phyloP scores from a whole-genome alignment of 1,284 basidiomycete genomes.

The Boletus sp. region DNA sequence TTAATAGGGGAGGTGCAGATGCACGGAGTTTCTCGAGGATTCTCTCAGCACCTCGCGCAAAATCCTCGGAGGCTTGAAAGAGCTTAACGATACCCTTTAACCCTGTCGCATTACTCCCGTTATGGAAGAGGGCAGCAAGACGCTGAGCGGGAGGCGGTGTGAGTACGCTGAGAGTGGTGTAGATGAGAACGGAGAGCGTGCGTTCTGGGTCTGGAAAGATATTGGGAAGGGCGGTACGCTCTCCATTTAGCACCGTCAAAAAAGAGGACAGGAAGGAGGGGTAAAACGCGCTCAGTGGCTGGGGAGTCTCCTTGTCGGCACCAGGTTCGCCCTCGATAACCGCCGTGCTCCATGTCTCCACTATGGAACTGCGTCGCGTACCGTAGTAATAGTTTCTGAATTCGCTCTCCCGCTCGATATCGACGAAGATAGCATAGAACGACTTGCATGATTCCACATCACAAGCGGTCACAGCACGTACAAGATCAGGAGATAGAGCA shows the following conservation, averaged over 20 bases:
- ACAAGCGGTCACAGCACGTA: constrained; percentile 74
- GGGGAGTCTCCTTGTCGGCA: constrained; percentile 28
- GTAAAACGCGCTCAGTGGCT: constrained; percentile 64
- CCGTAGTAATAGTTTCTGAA: constrained; percentile 94
- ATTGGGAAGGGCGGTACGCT: constrained; percentile 70
- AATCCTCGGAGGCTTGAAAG: constrained; percentile 77
- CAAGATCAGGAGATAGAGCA: constrained; percentile 79
- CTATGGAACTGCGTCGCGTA: constrained; percentile 63
- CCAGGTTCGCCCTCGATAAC: constrained; percentile 41
- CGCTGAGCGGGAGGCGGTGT: constrained; percentile 80
- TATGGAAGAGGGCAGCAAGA: constrained; percentile 62
- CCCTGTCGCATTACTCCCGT: constrained; percentile 57
- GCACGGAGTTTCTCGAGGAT: constrained; percentile 73
- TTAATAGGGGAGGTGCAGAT: constrained; percentile 35
- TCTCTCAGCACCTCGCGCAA: constrained; percentile 68
- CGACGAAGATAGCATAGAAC: constrained; percentile 83
- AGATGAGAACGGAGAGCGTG: constrained; percentile 78
- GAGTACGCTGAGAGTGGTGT: constrained; percentile 73
- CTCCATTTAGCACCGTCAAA: constrained; percentile 62
- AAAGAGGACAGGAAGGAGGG: constrained; percentile 73
- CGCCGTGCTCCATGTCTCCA: constrained; percentile 67
- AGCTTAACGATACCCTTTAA: constrained; percentile 69
- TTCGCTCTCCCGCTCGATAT: constrained; percentile 87
- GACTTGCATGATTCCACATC: constrained; percentile 72
- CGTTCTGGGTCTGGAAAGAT: constrained; percentile 79